These are phyloP conservation scores for Lactarius tabidus DNA, from an alignment of 768 basidiomycete genomes.

Conservation along the genomic window DNA sequence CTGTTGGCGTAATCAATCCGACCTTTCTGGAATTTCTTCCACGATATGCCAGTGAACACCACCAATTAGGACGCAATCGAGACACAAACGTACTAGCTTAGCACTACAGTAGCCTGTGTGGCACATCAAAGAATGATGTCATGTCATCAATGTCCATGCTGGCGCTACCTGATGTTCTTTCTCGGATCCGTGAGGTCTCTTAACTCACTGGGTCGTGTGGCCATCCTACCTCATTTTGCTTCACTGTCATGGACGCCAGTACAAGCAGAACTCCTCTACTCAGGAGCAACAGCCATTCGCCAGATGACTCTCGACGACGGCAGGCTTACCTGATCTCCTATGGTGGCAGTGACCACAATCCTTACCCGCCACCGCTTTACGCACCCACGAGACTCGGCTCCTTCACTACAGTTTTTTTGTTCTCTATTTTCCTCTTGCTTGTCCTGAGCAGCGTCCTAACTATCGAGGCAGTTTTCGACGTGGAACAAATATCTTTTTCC, in stretches of 20 bases:
- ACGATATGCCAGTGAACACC: neutral
- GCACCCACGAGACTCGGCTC: neutral
- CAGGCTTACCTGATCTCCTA: neutral
- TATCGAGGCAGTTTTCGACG: neutral
- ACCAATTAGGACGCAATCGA: neutral
- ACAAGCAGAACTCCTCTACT: neutral
- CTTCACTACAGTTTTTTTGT: neutral
- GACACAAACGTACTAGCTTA: neutral
- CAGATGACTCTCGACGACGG: neutral
- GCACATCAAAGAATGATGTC: neutral
- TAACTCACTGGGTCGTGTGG: neutral
- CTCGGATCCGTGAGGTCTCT: neutral
- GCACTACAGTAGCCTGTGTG: neutral
- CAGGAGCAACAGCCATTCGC: neutral
- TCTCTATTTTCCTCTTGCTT: neutral
- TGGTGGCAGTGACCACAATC: neutral
- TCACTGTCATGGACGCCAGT: neutral
- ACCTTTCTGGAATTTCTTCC: neutral
- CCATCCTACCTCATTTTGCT: neutral
- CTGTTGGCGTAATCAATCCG: neutral
- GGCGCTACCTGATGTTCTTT: conserved; percentile 8
- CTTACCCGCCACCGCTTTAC: conserved; percentile 1
- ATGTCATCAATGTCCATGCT: neutral
- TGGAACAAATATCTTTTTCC: conserved; percentile 2
- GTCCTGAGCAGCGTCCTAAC: conserved; percentile 3